Conservation (phyloP, 768 basidiomycete genomes). For the Tylopilus felleus region DNA sequence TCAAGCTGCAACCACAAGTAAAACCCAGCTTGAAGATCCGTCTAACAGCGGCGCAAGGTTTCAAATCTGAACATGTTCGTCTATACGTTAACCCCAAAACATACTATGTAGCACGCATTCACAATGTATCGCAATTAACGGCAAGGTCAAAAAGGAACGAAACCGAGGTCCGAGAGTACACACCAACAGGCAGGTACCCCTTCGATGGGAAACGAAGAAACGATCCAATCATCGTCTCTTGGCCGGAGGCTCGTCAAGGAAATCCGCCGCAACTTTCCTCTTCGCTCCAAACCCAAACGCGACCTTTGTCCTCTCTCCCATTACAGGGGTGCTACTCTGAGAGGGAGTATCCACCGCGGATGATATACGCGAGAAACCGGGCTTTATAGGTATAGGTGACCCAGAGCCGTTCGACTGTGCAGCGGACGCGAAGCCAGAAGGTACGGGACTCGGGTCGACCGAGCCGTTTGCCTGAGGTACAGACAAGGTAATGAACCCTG, state of each 20-base stretch:
- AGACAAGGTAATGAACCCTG: conserved; percentile 73
- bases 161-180: neutral
- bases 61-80: neutral
- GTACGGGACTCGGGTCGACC: conserved; percentile 41
- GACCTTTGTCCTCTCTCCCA: conserved; percentile 68
- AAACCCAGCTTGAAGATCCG: too few relatives aligned
- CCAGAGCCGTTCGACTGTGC: conserved; percentile 36
- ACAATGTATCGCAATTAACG: neutral
- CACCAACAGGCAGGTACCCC: neutral
- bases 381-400: conserved; percentile 59
- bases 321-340: conserved; percentile 52
- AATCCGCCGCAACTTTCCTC: conserved; percentile 74
- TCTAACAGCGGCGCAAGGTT: neutral
- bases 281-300: conserved; percentile 76
- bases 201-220: neutral
- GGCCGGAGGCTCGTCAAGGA: conserved; percentile 59
- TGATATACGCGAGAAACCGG: conserved; percentile 76
- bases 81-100: neutral
- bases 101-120: neutral
- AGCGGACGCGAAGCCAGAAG: conserved; percentile 35
- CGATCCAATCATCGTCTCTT: conserved; percentile 43
- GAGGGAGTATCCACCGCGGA: conserved; percentile 50
- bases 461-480: conserved; percentile 49
- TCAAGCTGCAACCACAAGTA: too few relatives aligned
- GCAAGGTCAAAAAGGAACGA: neutral